A percentile compares a stretch with the other conserved stretches of the same genome.
These are phyloP conservation scores for Saksenaea oblongispora DNA, from an alignment of 371 early-diverging fungal species.

Conservation along the genomic window DNA sequence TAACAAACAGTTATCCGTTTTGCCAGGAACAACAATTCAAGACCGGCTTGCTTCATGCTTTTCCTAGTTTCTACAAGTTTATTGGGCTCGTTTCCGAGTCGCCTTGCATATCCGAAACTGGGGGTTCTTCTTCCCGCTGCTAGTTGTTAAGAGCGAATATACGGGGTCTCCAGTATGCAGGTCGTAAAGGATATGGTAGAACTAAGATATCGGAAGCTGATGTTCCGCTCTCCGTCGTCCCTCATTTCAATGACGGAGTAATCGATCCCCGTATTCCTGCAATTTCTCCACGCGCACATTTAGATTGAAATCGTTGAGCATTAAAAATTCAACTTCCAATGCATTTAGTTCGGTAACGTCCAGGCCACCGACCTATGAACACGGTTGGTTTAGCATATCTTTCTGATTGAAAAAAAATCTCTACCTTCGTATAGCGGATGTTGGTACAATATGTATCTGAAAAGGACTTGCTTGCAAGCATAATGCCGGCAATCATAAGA, in stretches of 20 bases:
- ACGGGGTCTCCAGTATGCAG: background rate
- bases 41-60: background rate
- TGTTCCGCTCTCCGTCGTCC: conserved; percentile 12
- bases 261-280: conserved; percentile 71
- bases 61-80: background rate
- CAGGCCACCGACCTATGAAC: conserved; percentile 86
- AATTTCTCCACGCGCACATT: conserved; percentile 69
- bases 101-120: background rate
- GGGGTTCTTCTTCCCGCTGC: background rate
- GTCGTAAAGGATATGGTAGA: background rate
- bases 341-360: conserved; percentile 87
- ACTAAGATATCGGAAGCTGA: background rate
- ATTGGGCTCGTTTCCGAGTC: background rate
- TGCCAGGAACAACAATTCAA: background rate
- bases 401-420: background rate
- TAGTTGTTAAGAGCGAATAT: background rate
- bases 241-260: conserved; percentile 35
- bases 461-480: conserved; percentile 78
- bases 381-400: too few species aligned
- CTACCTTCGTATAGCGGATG: conserved; percentile 74
- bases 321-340: conserved; percentile 85
- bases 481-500: conserved; percentile 74
- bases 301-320: conserved; percentile 75
- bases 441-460: conserved; percentile 87
- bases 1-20: too few species aligned